Conservation (phyloP, 768 basidiomycete species). For the Collybiopsis luxurians region DNA sequence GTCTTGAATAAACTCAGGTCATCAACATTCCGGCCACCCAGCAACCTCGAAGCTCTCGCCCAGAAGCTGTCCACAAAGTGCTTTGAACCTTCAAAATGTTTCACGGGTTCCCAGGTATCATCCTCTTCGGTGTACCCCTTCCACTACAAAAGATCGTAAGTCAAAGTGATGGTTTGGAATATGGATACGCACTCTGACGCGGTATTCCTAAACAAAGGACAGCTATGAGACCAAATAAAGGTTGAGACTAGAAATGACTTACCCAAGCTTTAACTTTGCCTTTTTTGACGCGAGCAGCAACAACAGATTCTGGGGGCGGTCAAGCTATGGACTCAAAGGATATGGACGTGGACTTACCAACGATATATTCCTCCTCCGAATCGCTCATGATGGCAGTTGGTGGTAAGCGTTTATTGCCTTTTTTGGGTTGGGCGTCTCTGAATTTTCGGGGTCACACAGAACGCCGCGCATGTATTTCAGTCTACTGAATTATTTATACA, state of each 20-base stretch:
- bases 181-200: slow-evolving; percentile 47
- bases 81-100: slow-evolving; percentile 58
- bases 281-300: slow-evolving; percentile 48
- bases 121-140: slow-evolving; percentile 52
- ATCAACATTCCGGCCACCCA: slow-evolving; percentile 46
- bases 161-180: background rate
- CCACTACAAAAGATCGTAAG: slow-evolving; percentile 41
- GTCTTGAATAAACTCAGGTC: slow-evolving; percentile 47
- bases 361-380: slow-evolving; percentile 59
- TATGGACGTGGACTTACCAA: slow-evolving; percentile 43
- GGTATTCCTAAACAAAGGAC: slow-evolving; percentile 41
- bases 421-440: background rate
- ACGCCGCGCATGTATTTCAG: too few species aligned
- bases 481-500: too few species aligned
- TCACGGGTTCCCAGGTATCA: slow-evolving; percentile 68
- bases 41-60: slow-evolving; percentile 41
- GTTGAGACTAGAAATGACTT: slow-evolving; percentile 14
- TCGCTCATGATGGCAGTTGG: slow-evolving; percentile 23
- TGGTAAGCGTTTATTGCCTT: background rate
- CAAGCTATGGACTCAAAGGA: slow-evolving; percentile 3
- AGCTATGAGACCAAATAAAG: slow-evolving; percentile 7
- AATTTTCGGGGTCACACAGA: too few species aligned
- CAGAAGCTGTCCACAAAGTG: slow-evolving; percentile 52
- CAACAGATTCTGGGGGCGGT: slow-evolving; percentile 43
- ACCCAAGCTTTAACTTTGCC: slow-evolving; percentile 51